phyloP scores from a whole-genome alignment of 169 alveolate species.

The Plasmodium vivax region DNA sequence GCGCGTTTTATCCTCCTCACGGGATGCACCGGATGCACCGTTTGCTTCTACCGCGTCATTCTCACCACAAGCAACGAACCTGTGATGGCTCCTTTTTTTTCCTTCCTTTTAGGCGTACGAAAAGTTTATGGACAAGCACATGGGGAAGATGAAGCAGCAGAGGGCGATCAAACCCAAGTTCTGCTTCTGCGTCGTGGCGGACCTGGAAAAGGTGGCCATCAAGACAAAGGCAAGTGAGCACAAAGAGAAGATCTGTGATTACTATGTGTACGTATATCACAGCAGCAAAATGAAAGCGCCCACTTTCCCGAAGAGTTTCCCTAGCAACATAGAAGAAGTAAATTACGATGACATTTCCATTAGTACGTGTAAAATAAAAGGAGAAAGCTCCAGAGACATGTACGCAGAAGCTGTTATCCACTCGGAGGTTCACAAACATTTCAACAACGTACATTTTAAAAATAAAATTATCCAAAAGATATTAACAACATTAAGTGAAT shows the following conservation, averaged over 20 bases:
- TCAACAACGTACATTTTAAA: slow-evolving; percentile 29
- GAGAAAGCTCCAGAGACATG: slow-evolving; percentile 64
- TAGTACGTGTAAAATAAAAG: slow-evolving; percentile 65
- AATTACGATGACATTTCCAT: slow-evolving; percentile 47
- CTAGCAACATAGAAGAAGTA: slow-evolving; percentile 4
- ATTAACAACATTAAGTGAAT: slow-evolving; percentile 1
- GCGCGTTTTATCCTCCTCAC: not conserved
- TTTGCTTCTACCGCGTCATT: not conserved
- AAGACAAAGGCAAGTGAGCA: slow-evolving; percentile 32
- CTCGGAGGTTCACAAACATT: slow-evolving; percentile 17
- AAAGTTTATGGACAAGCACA: slow-evolving; percentile 46
- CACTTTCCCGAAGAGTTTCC: not conserved
- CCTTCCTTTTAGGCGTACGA: slow-evolving; percentile 43
- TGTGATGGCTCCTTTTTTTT: not conserved
- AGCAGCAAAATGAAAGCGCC: slow-evolving; percentile 52
- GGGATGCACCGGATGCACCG: not conserved
- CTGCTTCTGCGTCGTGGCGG: slow-evolving; percentile 38
- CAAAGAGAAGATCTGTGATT: slow-evolving; percentile 63
- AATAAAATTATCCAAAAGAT: slow-evolving; percentile 31
- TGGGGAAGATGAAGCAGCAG: not conserved
- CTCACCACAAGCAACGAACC: not conserved
- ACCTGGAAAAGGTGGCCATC: slow-evolving; percentile 47
- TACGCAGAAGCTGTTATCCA: slow-evolving; percentile 76
- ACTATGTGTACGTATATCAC: slow-evolving; percentile 59
- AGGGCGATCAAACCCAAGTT: slow-evolving; percentile 35